Conservation (phyloP, 2,329 filamentous ascomycete genomes). For the Trichoderma arundinaceum region DNA sequence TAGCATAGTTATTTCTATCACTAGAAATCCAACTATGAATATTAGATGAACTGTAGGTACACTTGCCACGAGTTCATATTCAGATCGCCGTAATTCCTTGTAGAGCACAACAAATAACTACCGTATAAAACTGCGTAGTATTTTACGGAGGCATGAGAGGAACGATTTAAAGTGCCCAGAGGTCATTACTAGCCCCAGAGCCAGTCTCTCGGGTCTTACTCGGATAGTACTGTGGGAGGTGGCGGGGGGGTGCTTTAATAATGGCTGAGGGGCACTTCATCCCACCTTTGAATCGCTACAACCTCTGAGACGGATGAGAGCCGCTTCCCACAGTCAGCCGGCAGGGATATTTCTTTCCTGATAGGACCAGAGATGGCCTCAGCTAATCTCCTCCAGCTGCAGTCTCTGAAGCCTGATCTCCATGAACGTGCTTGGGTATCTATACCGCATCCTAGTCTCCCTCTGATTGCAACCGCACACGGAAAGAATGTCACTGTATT, state of each 20-base stretch:
- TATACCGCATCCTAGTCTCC: constrained; percentile 82
- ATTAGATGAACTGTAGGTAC: too few relatives aligned
- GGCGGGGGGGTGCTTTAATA: neutral
- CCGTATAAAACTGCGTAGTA: too few relatives aligned
- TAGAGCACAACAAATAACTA: too few relatives aligned
- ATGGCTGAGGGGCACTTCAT: constrained; percentile 14
- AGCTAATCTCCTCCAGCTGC: constrained; percentile 51
- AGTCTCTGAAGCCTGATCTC: constrained; percentile 61
- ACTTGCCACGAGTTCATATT: too few relatives aligned
- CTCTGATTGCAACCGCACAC: constrained; percentile 86
- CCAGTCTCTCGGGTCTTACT: neutral
- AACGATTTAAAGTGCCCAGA: too few relatives aligned
- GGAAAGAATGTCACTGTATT: constrained; percentile 88
- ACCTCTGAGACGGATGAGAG: neutral
- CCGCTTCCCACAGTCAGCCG: neutral
- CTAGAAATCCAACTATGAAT: too few relatives aligned
- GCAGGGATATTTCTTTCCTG: neutral
- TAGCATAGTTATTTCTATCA: too few relatives aligned
- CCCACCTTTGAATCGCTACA: constrained; percentile 5
- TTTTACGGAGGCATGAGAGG: too few relatives aligned
- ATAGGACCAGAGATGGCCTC: constrained; percentile 22
- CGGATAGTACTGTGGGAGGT: neutral
- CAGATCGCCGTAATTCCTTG: too few relatives aligned
- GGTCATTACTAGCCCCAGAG: too few relatives aligned
- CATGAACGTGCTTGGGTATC: constrained; percentile 83